Conservation (phyloP, 1,139 yeast species). For the Yamadazyma dendronema region DNA sequence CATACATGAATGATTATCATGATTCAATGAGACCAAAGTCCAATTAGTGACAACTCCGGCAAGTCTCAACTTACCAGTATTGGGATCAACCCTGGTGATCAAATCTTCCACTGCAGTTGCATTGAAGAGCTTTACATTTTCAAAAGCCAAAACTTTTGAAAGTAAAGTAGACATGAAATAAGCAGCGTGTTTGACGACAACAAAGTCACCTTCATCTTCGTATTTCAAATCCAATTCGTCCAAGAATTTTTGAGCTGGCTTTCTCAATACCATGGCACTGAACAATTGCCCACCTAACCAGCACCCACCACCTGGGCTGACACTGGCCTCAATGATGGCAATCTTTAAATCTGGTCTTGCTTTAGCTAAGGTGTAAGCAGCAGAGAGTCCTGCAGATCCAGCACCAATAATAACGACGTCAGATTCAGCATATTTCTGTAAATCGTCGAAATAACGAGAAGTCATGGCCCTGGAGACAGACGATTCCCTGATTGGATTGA, state of each 20-base stretch:
- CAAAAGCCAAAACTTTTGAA: constrained; percentile 67
- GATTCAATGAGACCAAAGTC: constrained; percentile 77
- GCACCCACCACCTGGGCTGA: constrained; percentile 80
- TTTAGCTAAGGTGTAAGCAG: constrained; percentile 71
- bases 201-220: constrained; percentile 80
- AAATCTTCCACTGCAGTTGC: constrained; percentile 83
- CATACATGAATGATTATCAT: constrained; percentile 78
- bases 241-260: constrained; percentile 71
- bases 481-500: constrained; percentile 74
- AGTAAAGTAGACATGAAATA: constrained; percentile 70
- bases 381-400: constrained; percentile 75
- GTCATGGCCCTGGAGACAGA: constrained; percentile 87
- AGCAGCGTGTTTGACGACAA: constrained; percentile 81
- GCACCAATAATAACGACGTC: constrained; percentile 79
- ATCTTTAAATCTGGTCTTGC: constrained; percentile 75
- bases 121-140: constrained; percentile 74
- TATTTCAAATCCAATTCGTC: constrained; percentile 63
- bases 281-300: constrained; percentile 82
- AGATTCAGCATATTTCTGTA: constrained; percentile 72
- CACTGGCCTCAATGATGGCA: constrained; percentile 73
- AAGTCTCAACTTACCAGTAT: constrained; percentile 55
- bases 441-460: constrained; percentile 67
- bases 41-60: constrained; percentile 85
- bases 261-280: constrained; percentile 76
- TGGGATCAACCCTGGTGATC: constrained; percentile 56